Percentiles rank a stretch among this genome's conserved stretches.
Evolutionary conservation across 106 monocot genomes (phyloP).

Genomic region (Posidonia australis): DNA sequence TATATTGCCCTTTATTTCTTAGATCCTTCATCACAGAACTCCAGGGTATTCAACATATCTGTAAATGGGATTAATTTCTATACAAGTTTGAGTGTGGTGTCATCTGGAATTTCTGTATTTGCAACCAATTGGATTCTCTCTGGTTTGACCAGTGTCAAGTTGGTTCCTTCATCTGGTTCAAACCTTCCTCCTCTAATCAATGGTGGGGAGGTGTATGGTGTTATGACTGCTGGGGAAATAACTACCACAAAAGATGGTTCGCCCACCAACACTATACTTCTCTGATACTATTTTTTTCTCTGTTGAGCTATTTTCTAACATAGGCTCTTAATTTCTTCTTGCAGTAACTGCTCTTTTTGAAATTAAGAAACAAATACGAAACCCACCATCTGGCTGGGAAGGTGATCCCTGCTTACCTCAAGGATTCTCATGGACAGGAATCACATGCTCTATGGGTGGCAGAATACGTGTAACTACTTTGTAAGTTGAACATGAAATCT

Average conservation of each 20-base stretch:
- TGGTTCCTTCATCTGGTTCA: constrained; percentile 29
- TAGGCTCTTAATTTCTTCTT: constrained; percentile 2
- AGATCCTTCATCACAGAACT: constrained; percentile 30
- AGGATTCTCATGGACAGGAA: constrained; percentile 68
- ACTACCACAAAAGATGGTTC: constrained; percentile 68
- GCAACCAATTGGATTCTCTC: constrained; percentile 61
- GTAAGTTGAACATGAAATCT: constrained; percentile 45
- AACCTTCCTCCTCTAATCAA: constrained; percentile 53
- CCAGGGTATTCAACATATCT: too few relatives aligned
- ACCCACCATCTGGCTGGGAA: constrained; percentile 70
- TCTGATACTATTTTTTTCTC: background rate
- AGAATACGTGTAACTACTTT: constrained; percentile 45
- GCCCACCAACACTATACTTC: background rate
- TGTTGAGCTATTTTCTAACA: background rate
- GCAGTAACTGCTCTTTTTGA: constrained; percentile 49
- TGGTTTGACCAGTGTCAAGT: constrained; percentile 44
- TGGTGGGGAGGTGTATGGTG: constrained; percentile 76
- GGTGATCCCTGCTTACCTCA: constrained; percentile 89
- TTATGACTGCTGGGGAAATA: constrained; percentile 34
- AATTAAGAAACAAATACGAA: constrained; percentile 41
- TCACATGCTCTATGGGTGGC: constrained; percentile 44
- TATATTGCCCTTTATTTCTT: constrained; percentile 90
- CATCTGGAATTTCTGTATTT: constrained; percentile 54
- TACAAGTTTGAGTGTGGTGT: constrained; percentile 29
- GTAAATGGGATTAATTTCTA: constrained; percentile 64